Percentiles rank a stretch among this genome's conserved stretches.
Conservation (phyloP, 176 grass and related monocot species). For the Musa schizocarpa region DNA sequence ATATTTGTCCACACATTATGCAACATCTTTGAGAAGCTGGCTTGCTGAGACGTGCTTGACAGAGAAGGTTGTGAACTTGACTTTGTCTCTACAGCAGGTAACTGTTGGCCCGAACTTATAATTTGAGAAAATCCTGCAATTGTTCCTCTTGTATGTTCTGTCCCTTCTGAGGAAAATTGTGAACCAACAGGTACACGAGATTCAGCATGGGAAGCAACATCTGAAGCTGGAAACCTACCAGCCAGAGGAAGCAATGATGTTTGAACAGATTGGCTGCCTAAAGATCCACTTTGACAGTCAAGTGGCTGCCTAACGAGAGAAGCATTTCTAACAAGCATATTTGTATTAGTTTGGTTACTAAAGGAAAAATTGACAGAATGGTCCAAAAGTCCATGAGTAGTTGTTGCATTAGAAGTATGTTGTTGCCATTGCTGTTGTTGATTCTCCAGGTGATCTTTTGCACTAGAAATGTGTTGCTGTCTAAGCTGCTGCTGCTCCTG, state of each 20-base stretch:
- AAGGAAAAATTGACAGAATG: slow-evolving; percentile 2
- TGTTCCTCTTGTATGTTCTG: slow-evolving; percentile 2
- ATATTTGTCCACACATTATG: slow-evolving; percentile 27
- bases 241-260: neutral
- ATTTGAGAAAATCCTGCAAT: slow-evolving; percentile 11
- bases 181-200: slow-evolving; percentile 8
- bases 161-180: slow-evolving; percentile 1
- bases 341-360: slow-evolving; percentile 1
- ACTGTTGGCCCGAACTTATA: slow-evolving; percentile 9
- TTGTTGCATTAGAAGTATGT: neutral
- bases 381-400: neutral
- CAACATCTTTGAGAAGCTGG: slow-evolving; percentile 24
- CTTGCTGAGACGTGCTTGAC: slow-evolving; percentile 16
- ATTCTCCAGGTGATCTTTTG: neutral
- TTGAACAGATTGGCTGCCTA: slow-evolving; percentile 6
- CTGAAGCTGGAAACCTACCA: slow-evolving; percentile 5
- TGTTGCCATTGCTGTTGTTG: neutral
- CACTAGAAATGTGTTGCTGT: neutral
- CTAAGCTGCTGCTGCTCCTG: neutral
- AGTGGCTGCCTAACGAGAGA: neutral
- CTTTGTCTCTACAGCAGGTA: slow-evolving; percentile 6
- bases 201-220: slow-evolving; percentile 8
- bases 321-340: neutral
- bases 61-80: slow-evolving; percentile 17
- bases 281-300: neutral